A percentile compares a stretch with the other conserved stretches of the same genome.
Evolutionary conservation across 2,329 filamentous ascomycete genomes (phyloP).

Genomic region (Ophiostoma himal-ulmi): DNA sequence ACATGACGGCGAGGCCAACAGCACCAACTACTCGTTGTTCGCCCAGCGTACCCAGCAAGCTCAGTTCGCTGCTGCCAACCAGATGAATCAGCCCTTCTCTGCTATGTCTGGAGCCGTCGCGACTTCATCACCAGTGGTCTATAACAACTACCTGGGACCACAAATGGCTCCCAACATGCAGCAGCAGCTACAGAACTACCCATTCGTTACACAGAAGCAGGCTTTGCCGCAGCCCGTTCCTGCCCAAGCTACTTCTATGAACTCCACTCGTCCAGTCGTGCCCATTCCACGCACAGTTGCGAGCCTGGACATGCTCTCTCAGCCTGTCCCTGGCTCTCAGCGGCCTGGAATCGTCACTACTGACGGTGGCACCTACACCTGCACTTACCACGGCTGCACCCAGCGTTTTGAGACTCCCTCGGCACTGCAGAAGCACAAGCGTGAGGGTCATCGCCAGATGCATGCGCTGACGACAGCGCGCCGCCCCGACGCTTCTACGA

Average conservation of each 20-base stretch:
- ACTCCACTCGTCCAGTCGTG: slow-evolving; percentile 8
- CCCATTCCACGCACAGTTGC: slow-evolving; percentile 27
- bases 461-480: slow-evolving; percentile 43
- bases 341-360: slow-evolving; percentile 60
- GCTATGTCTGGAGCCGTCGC: slow-evolving; percentile 25
- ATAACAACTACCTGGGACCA: slow-evolving; percentile 29
- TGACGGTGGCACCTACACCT: slow-evolving; percentile 87
- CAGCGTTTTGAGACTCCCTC: slow-evolving; percentile 81
- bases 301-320: slow-evolving; percentile 28
- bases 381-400: slow-evolving; percentile 87
- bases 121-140: slow-evolving; percentile 15
- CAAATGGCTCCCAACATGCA: slow-evolving; percentile 36
- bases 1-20: slow-evolving; percentile 53
- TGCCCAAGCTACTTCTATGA: neutral
- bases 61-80: slow-evolving; percentile 30
- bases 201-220: slow-evolving; percentile 37
- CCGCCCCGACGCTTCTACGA: slow-evolving; percentile 38
- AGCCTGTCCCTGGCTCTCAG: slow-evolving; percentile 31
- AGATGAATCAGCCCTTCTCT: slow-evolving; percentile 25
- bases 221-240: neutral
- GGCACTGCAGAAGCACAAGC: slow-evolving; percentile 89
- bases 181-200: slow-evolving; percentile 47
- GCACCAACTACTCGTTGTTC: slow-evolving; percentile 64
- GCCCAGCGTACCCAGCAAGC: slow-evolving; percentile 39
- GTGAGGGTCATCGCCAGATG: slow-evolving; percentile 81